These are phyloP conservation scores for Perkinsus marinus DNA, from an alignment of 169 alveolate species.

Conservation along the genomic window DNA sequence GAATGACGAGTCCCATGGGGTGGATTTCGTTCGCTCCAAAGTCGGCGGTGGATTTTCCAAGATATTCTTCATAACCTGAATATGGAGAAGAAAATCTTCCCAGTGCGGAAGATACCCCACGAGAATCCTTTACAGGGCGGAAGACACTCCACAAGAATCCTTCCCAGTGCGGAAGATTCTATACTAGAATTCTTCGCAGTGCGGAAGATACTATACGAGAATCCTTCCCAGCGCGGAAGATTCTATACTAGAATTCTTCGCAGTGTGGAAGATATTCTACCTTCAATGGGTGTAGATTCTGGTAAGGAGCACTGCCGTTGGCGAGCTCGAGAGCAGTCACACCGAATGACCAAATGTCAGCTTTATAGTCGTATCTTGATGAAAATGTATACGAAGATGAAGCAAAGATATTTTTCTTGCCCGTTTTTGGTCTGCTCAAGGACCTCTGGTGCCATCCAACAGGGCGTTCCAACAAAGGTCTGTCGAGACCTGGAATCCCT, in stretches of 20 bases:
- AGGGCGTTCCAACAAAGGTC: too few species aligned
- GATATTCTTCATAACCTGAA: constrained; percentile 6
- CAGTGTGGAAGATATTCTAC: not conserved
- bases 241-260: not conserved
- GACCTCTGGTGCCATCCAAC: too few species aligned
- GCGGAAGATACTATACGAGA: not conserved
- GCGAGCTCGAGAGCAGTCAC: constrained; percentile 48
- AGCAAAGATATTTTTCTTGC: too few species aligned
- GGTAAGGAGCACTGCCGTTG: constrained; percentile 49
- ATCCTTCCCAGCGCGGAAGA: not conserved
- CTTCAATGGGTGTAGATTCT: constrained; percentile 23
- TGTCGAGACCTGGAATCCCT: constrained; percentile 33
- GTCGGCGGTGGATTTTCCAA: constrained; percentile 15
- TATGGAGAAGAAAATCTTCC: not conserved
- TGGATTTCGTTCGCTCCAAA: not conserved
- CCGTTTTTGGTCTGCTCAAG: too few species aligned
- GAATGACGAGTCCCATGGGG: not conserved
- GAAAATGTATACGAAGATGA: too few species aligned
- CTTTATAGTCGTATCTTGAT: constrained; percentile 37
- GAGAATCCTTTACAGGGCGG: not conserved
- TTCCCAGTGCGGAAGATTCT: not conserved
- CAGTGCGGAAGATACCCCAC: not conserved
- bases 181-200: not conserved
- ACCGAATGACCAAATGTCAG: constrained; percentile 56
- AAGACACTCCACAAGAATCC: not conserved